Evolutionary conservation across 805 yeast genomes (phyloP).

Genomic region (Lipomyces kockii): DNA sequence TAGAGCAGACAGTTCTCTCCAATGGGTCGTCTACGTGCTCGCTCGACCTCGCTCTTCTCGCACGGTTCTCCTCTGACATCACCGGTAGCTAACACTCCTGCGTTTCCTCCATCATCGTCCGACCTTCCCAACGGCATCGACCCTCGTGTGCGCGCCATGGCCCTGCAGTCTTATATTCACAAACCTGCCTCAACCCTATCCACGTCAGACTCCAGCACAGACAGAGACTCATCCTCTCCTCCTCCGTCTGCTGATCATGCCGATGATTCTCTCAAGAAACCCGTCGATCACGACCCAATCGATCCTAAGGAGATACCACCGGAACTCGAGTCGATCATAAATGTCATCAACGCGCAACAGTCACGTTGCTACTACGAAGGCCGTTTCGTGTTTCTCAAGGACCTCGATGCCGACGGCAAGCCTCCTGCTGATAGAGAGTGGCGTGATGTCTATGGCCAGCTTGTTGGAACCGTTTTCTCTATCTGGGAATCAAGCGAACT

Average conservation of each 20-base stretch:
- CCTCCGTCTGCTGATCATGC: not conserved
- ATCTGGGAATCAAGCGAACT: conserved; percentile 73
- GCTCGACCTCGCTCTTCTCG: conserved; percentile 20
- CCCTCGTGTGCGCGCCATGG: conserved; percentile 16
- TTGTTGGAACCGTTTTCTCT: conserved; percentile 89
- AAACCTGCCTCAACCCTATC: conserved; percentile 8
- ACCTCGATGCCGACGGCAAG: conserved; percentile 71
- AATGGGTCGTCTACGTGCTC: conserved; percentile 16
- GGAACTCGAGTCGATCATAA: conserved; percentile 73
- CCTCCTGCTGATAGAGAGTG: conserved; percentile 78
- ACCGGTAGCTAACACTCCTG: conserved; percentile 15
- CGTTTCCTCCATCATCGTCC: conserved; percentile 5
- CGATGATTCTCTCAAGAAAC: conserved; percentile 1
- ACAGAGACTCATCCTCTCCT: not conserved
- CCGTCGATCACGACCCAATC: conserved; percentile 34
- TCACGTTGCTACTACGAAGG: conserved; percentile 67
- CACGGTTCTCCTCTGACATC: conserved; percentile 13
- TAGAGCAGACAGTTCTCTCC: conserved; percentile 2
- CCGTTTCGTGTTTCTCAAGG: conserved; percentile 50
- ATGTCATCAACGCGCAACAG: conserved; percentile 71
- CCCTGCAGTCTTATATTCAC: conserved; percentile 12
- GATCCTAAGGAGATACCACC: conserved; percentile 53
- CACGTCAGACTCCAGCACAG: conserved; percentile 6
- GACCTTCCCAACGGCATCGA: conserved; percentile 12
- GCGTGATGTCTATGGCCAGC: conserved; percentile 90